Base-by-base conservation (phyloP, 148 eudicot genomes). In the Salicornia ramosissima region DNA sequence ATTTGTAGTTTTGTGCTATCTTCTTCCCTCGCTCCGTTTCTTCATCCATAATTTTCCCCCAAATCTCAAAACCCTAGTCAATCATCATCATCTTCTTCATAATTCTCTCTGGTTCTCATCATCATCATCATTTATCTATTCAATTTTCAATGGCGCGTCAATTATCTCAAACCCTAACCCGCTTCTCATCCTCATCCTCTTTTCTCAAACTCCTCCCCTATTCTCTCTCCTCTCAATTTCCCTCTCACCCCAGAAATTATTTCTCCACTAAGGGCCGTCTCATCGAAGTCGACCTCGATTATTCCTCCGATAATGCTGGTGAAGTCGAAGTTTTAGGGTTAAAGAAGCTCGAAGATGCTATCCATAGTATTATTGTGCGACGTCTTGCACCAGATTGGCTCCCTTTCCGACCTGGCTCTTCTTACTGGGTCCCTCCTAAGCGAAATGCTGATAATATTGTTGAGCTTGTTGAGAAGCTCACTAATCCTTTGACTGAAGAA, bases 361-460 rank as follows among this genome's bases (percentile, higher is more conserved):
- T 93, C 51, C 90, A 90, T 57, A 52, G 67, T 57, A 87, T 93
- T 65, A 82, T 88, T 30, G 95, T 84, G 1, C 83, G 84, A 0
- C 85, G 96, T 7, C 82, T 90, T 2, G 89, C 94, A 8, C 98
- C 98, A 5, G 91, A 90, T 73, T 93, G 98, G 98, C 86, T 93
- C 24, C 90, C 92, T 8, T 88, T 93, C 46, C 67, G 86, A 3
- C 98, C 98, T 3, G 96, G 98, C 0, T 82, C 86, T 3, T 88
- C 96, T 0, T 93, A 85, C 81, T 93, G 95, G 95, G 92, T 88
- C 65, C 98, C 98, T 0, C 92, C 96, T 24, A 36, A 57, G 0
- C 75, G 56, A 6, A 55, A 59, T 2, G 49, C 79, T 51, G 62
- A 70, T 10, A 78, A 77, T n/a, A 33, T 89, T 24, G 75, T 82